Percentiles rank a stretch among this genome's conserved stretches.
Evolutionary conservation across 1,139 yeast genomes (phyloP).

Genomic region (Pichia sp.): DNA sequence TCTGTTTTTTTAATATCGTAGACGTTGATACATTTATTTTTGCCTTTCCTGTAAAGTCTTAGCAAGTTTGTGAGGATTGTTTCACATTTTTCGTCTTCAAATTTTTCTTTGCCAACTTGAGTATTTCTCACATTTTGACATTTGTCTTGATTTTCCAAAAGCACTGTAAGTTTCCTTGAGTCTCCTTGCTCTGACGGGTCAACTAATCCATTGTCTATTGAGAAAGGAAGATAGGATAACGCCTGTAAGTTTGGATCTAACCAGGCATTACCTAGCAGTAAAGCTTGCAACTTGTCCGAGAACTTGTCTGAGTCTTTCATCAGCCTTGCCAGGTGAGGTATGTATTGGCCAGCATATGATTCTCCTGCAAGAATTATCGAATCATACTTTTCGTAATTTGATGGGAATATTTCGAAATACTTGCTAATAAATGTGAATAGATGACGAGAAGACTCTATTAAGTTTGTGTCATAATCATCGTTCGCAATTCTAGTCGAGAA

Average conservation of each 20-base stretch:
- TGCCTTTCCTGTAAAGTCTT: conserved; percentile 8
- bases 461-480: conserved; percentile 52
- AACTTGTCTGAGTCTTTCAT: conserved; percentile 29
- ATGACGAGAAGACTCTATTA: conserved; percentile 55
- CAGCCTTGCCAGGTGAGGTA: conserved; percentile 77
- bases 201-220: conserved; percentile 57
- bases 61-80: conserved; percentile 39
- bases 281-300: conserved; percentile 51
- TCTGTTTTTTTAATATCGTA: conserved; percentile 75
- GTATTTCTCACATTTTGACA: conserved; percentile 54
- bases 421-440: conserved; percentile 62
- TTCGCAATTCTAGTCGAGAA: conserved; percentile 60
- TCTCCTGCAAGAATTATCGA: conserved; percentile 87
- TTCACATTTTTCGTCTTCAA: conserved; percentile 48
- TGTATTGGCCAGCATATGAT: conserved; percentile 95
- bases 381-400: conserved; percentile 61
- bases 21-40: conserved; percentile 61
- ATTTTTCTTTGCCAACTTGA: conserved; percentile 29
- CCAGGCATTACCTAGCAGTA: conserved; percentile 95
- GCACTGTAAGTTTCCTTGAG: conserved; percentile 32
- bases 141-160: conserved; percentile 51
- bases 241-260: conserved; percentile 87
- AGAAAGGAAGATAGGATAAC: conserved; percentile 73
- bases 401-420: conserved; percentile 56
- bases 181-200: conserved; percentile 25